Evolutionary conservation across 805 yeast genomes (phyloP).

Genomic region (Saccharomycopsis olivae): DNA sequence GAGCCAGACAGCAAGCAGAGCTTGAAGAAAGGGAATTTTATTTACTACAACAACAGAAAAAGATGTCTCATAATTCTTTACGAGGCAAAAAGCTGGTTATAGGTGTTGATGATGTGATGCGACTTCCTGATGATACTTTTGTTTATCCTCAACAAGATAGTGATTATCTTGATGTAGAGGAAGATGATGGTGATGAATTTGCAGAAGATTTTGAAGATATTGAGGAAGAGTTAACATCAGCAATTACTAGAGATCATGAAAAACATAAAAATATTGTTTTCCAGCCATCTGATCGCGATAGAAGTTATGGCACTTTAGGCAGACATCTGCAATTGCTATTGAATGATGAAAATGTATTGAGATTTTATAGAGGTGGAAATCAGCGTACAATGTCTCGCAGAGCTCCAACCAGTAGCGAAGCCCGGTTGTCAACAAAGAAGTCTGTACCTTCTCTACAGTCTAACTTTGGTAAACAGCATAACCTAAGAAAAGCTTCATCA

Average conservation of each 20-base stretch:
- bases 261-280: conserved; percentile 7
- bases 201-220: conserved; percentile 16
- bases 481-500: conserved; percentile 7
- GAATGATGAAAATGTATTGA: neutral
- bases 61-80: neutral
- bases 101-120: conserved; percentile 7
- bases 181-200: conserved; percentile 6
- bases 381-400: neutral
- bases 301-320: neutral
- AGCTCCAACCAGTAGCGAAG: conserved; percentile 1
- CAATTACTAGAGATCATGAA: conserved; percentile 5
- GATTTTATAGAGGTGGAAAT: conserved; percentile 3
- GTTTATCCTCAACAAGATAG: conserved; percentile 1
- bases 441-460: conserved; percentile 12
- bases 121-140: conserved; percentile 15
- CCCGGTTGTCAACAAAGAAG: conserved; percentile 1
- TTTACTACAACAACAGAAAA: conserved; percentile 8
- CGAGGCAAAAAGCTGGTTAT: neutral
- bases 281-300: neutral
- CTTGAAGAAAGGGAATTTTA: conserved; percentile 16
- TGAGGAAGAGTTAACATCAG: conserved; percentile 10
- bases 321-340: neutral
- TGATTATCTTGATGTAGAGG: neutral
- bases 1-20: conserved; percentile 15
- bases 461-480: neutral